Percentiles rank a stretch among this genome's conserved stretches.
Conservation (phyloP, 2,329 filamentous ascomycete genomes). For the Balansia obtecta region DNA sequence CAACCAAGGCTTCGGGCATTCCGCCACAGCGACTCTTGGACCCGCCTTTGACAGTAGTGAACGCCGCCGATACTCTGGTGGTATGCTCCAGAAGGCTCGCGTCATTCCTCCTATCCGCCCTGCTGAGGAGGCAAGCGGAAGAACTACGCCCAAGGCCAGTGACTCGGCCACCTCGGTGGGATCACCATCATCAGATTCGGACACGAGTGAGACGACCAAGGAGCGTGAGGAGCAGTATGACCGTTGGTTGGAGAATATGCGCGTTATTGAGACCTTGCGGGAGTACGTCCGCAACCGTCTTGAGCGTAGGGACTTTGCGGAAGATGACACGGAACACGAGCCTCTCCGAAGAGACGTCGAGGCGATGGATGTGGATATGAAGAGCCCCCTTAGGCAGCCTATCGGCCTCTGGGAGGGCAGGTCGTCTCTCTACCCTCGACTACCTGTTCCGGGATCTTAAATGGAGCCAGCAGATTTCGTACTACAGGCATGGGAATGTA, state of each 20-base stretch:
- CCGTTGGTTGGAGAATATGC: conserved; percentile 53
- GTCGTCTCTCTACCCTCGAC: conserved; percentile 27
- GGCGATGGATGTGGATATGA: conserved; percentile 25
- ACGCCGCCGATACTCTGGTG: conserved; percentile 53
- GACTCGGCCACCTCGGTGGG: conserved; percentile 33
- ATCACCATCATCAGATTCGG: conserved; percentile 44
- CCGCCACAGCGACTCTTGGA: conserved; percentile 59
- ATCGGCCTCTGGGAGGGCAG: conserved; percentile 17
- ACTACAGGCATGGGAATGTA: not conserved
- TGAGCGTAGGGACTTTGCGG: conserved; percentile 40
- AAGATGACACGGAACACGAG: conserved; percentile 13
- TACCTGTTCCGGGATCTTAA: conserved; percentile 20
- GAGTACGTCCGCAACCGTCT: conserved; percentile 45
- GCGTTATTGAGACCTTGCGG: conserved; percentile 49
- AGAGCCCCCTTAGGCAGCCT: conserved; percentile 16
- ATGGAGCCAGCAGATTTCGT: not conserved
- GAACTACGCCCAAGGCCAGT: conserved; percentile 30
- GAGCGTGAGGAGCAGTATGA: conserved; percentile 52
- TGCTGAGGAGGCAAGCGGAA: conserved; percentile 24
- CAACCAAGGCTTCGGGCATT: conserved; percentile 56
- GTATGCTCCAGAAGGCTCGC: conserved; percentile 50
- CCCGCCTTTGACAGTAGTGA: conserved; percentile 51
- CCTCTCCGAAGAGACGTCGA: conserved; percentile 14
- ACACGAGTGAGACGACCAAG: conserved; percentile 36
- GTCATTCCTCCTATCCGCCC: conserved; percentile 27